Evolutionary conservation across 208 protist species (phyloP).

Genomic region (Trypanosoma cruzi): DNA sequence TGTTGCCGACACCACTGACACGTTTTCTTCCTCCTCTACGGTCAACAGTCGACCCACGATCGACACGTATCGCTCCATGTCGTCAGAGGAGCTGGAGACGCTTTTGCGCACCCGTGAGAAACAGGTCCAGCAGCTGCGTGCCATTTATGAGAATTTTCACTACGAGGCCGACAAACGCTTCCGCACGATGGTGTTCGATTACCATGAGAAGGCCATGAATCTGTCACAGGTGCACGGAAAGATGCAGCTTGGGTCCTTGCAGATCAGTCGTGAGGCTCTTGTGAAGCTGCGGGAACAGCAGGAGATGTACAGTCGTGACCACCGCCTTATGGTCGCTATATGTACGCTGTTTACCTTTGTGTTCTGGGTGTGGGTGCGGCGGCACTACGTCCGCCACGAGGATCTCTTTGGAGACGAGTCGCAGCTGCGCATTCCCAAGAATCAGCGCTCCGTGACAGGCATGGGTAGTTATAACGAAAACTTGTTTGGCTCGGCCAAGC

Average conservation of each 20-base stretch:
- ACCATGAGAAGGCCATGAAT: constrained; percentile 88
- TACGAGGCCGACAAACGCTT: constrained; percentile 84
- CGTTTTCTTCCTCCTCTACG: neutral
- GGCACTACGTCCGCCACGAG: constrained; percentile 66
- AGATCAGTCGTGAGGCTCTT: constrained; percentile 81
- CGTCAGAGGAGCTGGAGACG: constrained; percentile 42
- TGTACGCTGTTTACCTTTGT: constrained; percentile 57
- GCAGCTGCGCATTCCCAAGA: constrained; percentile 20
- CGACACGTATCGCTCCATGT: constrained; percentile 75
- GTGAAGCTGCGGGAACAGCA: constrained; percentile 83
- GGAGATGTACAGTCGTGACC: constrained; percentile 81
- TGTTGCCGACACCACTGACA: neutral
- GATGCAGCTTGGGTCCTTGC: constrained; percentile 79
- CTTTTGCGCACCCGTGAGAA: constrained; percentile 59
- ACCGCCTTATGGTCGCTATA: constrained; percentile 58
- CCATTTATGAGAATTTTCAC: constrained; percentile 85
- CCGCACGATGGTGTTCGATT: constrained; percentile 86
- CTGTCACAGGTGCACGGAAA: constrained; percentile 88
- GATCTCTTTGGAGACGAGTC: constrained; percentile 42
- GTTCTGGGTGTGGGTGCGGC: constrained; percentile 89
- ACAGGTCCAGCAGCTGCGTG: constrained; percentile 63
- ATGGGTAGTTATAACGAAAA: constrained; percentile 65
- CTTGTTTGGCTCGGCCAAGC: constrained; percentile 62
- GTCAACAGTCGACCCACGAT: constrained; percentile 49
- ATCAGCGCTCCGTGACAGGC: constrained; percentile 47